Base-by-base conservation (phyloP, 257 asterid genomes). In the Leonotis leonurus region DNA sequence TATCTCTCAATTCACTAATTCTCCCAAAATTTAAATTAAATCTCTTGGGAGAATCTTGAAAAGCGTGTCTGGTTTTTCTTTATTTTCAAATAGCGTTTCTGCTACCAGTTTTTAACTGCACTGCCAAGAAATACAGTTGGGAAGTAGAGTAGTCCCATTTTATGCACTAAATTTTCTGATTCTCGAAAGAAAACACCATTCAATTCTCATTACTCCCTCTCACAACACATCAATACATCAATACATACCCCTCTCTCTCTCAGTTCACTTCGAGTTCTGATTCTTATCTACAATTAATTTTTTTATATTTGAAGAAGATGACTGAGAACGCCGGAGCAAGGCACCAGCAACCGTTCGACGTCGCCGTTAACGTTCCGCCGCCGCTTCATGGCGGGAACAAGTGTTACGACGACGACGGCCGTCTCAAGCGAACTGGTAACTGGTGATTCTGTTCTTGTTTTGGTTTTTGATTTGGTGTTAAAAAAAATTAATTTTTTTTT, bases 371-470 rank as follows among this genome's bases (percentile, higher is more conserved):
- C 50, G 68, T 77, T 40, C 73, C 70, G 22, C 12, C 78, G 26
- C 11, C 77, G 37, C 79, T n/a, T n/a, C n/a, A 74, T 35, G 26
- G 8, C 16, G 83, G 78, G 37, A 57, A 77, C 25, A 72, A 78
- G 58, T 75, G 73, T 40, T 75, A 75, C 20, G 84, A 81, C 18
- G 87, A 81, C 41, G 87, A 81, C 41, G 87, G 81, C 48, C 70
- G 66, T 12, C 73, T 75, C 78, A 81, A 78, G 43, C 63, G 87
- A 53, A 75, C 75, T 33, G 87, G 86, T 77, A 69, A 1, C 6
- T 5, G 2, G 2, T 33, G 0, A 13, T 29, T 20, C 4, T 16
- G 6, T 25, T 48, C 9, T 48, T 48, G 2, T 8, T 37, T 11
- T 2, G 11, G 7, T 6, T 44, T 49, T 30, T 30, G 39, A n/a